Conservation (phyloP, 1,139 yeast species). For the Magnusiomyces magnusii region DNA sequence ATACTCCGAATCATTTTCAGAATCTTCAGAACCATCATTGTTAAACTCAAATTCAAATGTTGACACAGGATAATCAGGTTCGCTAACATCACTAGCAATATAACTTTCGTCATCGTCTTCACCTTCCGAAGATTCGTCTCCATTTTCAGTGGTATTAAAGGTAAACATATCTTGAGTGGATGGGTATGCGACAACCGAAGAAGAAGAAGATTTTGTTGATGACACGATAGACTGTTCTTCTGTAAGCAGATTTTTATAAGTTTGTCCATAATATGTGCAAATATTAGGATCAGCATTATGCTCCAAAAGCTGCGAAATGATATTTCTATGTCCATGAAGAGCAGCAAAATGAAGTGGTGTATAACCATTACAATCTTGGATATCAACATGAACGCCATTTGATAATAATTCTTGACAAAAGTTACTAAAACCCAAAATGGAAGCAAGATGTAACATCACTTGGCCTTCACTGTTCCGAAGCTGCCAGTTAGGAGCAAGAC, state of each 20-base stretch:
- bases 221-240: conserved; percentile 41
- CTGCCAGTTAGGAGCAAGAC: conserved; percentile 59
- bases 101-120: conserved; percentile 22
- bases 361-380: conserved; percentile 62
- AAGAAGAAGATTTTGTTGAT: conserved; percentile 28
- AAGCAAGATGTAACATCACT: conserved; percentile 71
- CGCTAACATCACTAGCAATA: conserved; percentile 23
- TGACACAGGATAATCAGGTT: conserved; percentile 10
- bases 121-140: conserved; percentile 24
- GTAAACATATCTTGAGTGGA: conserved; percentile 11
- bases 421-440: conserved; percentile 55
- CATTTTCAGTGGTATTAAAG: conserved; percentile 23
- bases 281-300: conserved; percentile 55
- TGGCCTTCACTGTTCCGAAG: conserved; percentile 71
- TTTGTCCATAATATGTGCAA: conserved; percentile 46
- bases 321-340: conserved; percentile 54
- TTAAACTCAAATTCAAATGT: conserved; percentile 17
- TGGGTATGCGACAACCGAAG: neutral
- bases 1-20: neutral
- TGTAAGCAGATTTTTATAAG: conserved; percentile 37
- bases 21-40: conserved; percentile 19
- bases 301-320: conserved; percentile 46
- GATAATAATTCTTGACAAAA: conserved; percentile 55
- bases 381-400: conserved; percentile 67
- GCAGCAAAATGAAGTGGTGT: conserved; percentile 82